These are phyloP conservation scores for Scenedesmus sp. DNA, from an alignment of 163 green algal genomes.

Conservation along the genomic window DNA sequence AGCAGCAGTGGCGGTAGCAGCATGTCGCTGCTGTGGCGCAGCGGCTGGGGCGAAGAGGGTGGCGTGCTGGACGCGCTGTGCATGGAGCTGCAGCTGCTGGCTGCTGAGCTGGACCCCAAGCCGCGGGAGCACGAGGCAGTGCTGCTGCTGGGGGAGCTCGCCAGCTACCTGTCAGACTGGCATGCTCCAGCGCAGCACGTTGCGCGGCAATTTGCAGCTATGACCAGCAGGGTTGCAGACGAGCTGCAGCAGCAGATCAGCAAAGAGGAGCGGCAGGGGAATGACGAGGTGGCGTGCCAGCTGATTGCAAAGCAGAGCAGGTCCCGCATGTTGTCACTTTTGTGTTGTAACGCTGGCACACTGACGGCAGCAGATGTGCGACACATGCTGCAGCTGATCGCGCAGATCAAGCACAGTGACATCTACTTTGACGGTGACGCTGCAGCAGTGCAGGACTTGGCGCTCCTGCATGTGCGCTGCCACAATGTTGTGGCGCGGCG, in stretches of 20 bases:
- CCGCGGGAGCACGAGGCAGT: too few species aligned
- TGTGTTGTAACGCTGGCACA: conserved; percentile 58
- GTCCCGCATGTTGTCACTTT: conserved; percentile 62
- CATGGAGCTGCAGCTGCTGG: conserved; percentile 59
- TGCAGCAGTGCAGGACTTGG: conserved; percentile 51
- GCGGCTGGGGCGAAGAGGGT: conserved; percentile 53
- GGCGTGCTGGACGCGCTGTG: conserved; percentile 58
- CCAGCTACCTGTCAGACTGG: conserved; percentile 69
- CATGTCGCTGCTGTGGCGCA: conserved; percentile 52
- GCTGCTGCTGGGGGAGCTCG: conserved; percentile 63
- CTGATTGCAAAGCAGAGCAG: conserved; percentile 69
- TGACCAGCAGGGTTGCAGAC: too few species aligned
- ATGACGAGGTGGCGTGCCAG: too few species aligned
- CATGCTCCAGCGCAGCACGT: conserved; percentile 39
- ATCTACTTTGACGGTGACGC: conserved; percentile 47
- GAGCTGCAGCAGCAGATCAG: conserved; percentile 54
- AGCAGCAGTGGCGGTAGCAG: background rate
- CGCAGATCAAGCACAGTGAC: conserved; percentile 58
- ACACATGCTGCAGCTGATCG: conserved; percentile 59
- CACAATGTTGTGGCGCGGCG: conserved; percentile 57
- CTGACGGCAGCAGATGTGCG: conserved; percentile 50
- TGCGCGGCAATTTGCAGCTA: conserved; percentile 61
- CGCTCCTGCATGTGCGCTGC: conserved; percentile 56
- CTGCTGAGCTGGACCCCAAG: too few species aligned
- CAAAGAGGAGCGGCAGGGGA: too few species aligned